Percentiles rank a stretch among this genome's conserved stretches.
These are phyloP conservation scores for Diaporthe sp. DNA, from an alignment of 2,329 filamentous ascomycete species.

Conservation along the genomic window DNA sequence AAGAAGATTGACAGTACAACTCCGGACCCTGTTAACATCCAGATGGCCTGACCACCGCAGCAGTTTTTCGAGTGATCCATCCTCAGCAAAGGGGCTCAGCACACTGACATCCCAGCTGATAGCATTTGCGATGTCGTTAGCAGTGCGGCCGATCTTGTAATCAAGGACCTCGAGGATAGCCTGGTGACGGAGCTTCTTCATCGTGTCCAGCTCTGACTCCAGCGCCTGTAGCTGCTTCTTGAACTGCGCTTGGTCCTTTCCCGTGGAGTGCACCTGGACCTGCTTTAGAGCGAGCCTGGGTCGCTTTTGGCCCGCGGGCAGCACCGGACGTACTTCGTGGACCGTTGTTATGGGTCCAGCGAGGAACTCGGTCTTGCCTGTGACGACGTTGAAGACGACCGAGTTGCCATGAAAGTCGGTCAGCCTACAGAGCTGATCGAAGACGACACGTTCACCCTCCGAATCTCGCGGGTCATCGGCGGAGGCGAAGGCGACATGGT, in stretches of 20 bases:
- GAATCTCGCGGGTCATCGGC: constrained; percentile 44
- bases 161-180: constrained; percentile 84
- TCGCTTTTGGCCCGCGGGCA: constrained; percentile 63
- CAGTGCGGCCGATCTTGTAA: constrained; percentile 75
- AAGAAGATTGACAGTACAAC: constrained; percentile 92
- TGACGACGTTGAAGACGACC: constrained; percentile 76
- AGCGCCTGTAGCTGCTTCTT: constrained; percentile 82
- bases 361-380: constrained; percentile 74
- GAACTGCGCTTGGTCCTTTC: constrained; percentile 70
- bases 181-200: constrained; percentile 80
- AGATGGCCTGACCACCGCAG: constrained; percentile 82
- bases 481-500: constrained; percentile 26
- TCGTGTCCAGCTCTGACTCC: constrained; percentile 78
- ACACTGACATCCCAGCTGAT: constrained; percentile 78
- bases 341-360: constrained; percentile 74
- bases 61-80: constrained; percentile 84
- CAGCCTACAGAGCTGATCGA: constrained; percentile 74
- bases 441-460: constrained; percentile 59
- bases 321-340: constrained; percentile 78
- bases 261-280: constrained; percentile 66
- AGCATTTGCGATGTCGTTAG: constrained; percentile 49
- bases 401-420: constrained; percentile 72
- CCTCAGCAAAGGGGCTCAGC: constrained; percentile 81
- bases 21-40: constrained; percentile 79
- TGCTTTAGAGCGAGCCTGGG: constrained; percentile 81